Evolutionary conservation across 2,329 filamentous ascomycete species (phyloP).

Genomic region (Fonsecaea pugnacius): DNA sequence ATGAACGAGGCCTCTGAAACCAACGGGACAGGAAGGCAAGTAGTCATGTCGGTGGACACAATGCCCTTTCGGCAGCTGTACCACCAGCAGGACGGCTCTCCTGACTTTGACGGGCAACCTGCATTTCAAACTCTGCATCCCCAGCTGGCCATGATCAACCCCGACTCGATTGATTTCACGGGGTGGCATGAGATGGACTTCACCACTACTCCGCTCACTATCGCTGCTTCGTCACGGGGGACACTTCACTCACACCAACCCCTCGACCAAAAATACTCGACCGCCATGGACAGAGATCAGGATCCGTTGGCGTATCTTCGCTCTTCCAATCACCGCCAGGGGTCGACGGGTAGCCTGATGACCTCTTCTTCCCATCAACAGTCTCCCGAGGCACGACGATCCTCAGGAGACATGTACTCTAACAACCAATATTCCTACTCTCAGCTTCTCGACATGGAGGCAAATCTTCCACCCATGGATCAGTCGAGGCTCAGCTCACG

Average conservation of each 20-base stretch:
- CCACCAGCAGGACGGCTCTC: conserved; percentile 29
- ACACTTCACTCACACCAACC: conserved; percentile 13
- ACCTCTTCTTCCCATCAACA: conserved; percentile 23
- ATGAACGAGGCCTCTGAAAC: neutral
- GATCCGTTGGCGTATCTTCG: conserved; percentile 29
- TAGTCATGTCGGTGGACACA: conserved; percentile 10
- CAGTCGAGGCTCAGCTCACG: conserved; percentile 34
- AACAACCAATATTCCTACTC: conserved; percentile 33
- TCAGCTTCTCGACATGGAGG: conserved; percentile 35
- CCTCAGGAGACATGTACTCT: conserved; percentile 33
- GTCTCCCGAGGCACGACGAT: conserved; percentile 19
- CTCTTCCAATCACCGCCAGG: conserved; percentile 24
- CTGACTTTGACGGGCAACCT: conserved; percentile 33
- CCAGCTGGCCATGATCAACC: conserved; percentile 33
- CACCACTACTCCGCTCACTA: conserved; percentile 29
- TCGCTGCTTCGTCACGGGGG: conserved; percentile 22
- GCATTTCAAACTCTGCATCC: conserved; percentile 29
- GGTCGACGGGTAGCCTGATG: conserved; percentile 23
- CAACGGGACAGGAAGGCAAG: neutral
- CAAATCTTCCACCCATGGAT: conserved; percentile 33
- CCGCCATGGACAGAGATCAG: conserved; percentile 32
- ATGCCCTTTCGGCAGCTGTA: conserved; percentile 32
- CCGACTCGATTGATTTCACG: conserved; percentile 33
- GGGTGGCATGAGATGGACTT: conserved; percentile 38
- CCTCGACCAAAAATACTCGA: conserved; percentile 29